Percentiles rank a stretch among this genome's conserved stretches.
Evolutionary conservation across 2,329 filamentous ascomycete genomes (phyloP).

Genomic region (Mycosphaerelloides madeirae): DNA sequence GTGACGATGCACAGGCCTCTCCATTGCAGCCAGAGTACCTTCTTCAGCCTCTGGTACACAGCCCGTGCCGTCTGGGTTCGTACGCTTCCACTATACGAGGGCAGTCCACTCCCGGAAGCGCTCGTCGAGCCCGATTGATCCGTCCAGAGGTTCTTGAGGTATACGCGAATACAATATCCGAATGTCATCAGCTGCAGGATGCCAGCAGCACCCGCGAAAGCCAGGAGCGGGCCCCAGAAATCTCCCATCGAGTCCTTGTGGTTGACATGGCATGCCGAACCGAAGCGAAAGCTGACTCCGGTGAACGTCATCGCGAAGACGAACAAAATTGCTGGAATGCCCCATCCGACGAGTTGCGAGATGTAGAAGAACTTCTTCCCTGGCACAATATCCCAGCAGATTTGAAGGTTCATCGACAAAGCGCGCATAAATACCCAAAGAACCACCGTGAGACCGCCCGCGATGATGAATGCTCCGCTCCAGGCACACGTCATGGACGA

Average conservation of each 20-base stretch:
- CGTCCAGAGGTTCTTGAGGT: constrained; percentile 70
- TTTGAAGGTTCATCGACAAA: constrained; percentile 83
- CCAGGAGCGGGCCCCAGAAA: constrained; percentile 85
- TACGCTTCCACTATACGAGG: constrained; percentile 70
- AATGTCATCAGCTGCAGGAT: constrained; percentile 79
- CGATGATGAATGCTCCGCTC: constrained; percentile 78
- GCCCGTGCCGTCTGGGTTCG: constrained; percentile 78
- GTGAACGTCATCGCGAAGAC: constrained; percentile 74
- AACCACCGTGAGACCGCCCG: constrained; percentile 77
- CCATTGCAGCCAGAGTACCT: constrained; percentile 91
- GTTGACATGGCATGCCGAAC: constrained; percentile 89
- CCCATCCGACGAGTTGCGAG: constrained; percentile 77
- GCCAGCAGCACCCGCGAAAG: constrained; percentile 69
- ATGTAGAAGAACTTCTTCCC: constrained; percentile 86
- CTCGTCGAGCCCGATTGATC: constrained; percentile 65
- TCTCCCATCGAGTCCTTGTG: constrained; percentile 74
- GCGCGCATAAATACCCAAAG: constrained; percentile 91
- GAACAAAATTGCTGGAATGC: constrained; percentile 71
- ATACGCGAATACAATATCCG: constrained; percentile 89
- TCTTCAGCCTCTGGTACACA: constrained; percentile 78
- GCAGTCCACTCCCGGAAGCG: constrained; percentile 50
- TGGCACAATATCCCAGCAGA: constrained; percentile 92
- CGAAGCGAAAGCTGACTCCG: constrained; percentile 91
- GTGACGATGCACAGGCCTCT: constrained; percentile 84
- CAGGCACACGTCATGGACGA: constrained; percentile 77